phyloP scores from a whole-genome alignment of 2,329 filamentous ascomycete species.

The Talaromyces sp. region DNA sequence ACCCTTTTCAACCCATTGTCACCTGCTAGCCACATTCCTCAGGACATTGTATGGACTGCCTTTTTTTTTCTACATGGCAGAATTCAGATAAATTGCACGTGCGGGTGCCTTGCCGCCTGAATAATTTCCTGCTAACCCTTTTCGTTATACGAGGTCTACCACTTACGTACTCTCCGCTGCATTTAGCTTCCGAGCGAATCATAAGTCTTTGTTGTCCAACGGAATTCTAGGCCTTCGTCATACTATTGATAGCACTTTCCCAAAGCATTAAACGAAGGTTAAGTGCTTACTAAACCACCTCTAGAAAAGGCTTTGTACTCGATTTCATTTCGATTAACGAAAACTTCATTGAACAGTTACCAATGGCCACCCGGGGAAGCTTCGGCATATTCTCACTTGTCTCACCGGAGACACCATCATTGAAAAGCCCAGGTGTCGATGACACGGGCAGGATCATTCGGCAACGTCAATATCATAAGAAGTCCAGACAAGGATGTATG shows the following conservation, averaged over 20 bases:
- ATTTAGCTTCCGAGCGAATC: neutral
- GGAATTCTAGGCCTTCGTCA: neutral
- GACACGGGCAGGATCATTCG: slow-evolving; percentile 1
- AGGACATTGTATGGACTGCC: too few relatives aligned
- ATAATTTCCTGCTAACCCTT: neutral
- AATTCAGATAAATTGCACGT: neutral
- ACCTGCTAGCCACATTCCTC: too few relatives aligned
- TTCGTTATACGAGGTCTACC: neutral
- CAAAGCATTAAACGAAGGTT: neutral
- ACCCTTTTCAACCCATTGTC: neutral
- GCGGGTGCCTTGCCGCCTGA: neutral
- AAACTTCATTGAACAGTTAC: neutral
- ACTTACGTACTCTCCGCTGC: neutral
- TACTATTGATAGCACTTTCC: neutral
- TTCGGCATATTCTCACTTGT: slow-evolving; percentile 3
- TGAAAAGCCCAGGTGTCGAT: neutral
- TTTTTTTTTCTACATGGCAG: too few relatives aligned
- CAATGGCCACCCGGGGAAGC: neutral
- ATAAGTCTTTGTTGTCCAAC: too few relatives aligned
- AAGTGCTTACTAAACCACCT: neutral
- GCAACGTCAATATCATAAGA: slow-evolving; percentile 1
- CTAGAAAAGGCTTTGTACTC: neutral
- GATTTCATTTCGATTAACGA: neutral
- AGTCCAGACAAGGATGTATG: slow-evolving; percentile 6
- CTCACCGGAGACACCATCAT: neutral